Conservation (phyloP, 768 basidiomycete genomes). For the Strobilomyces dryophilus region DNA sequence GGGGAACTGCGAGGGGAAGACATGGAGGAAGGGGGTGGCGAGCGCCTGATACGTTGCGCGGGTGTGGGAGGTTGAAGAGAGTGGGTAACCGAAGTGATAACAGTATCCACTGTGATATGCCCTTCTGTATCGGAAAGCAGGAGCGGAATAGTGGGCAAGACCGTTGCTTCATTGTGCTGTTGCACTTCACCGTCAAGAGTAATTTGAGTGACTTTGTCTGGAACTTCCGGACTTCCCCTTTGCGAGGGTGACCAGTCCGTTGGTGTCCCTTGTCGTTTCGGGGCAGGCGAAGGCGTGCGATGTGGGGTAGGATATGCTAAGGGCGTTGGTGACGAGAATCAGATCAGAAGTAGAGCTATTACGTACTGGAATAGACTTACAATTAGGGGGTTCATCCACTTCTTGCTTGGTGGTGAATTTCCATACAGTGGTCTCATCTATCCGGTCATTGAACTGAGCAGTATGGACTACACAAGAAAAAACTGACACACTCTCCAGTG, state of each 20-base stretch:
- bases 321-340: not conserved
- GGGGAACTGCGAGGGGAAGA: slow-evolving; percentile 10
- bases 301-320: not conserved
- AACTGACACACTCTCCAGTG: slow-evolving; percentile 22
- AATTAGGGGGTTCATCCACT: not conserved
- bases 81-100: slow-evolving; percentile 3
- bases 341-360: not conserved
- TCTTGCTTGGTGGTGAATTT: slow-evolving; percentile 11
- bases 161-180: slow-evolving; percentile 1
- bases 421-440: slow-evolving; percentile 9
- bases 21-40: slow-evolving; percentile 3
- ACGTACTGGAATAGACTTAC: slow-evolving; percentile 10
- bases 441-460: slow-evolving; percentile 10
- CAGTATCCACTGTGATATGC: not conserved
- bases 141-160: not conserved
- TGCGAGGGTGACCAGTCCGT: slow-evolving; percentile 29
- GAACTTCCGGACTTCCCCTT: slow-evolving; percentile 14
- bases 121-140: slow-evolving; percentile 13
- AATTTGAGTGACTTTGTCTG: not conserved
- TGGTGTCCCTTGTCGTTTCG: slow-evolving; percentile 24
- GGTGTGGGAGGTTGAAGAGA: slow-evolving; percentile 28
- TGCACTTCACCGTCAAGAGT: not conserved
- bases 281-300: slow-evolving; percentile 8
- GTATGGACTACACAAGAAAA: not conserved
- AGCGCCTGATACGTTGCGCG: slow-evolving; percentile 19